Conservation (phyloP, 805 yeast species). For the Ogataea parapolymorpha region DNA sequence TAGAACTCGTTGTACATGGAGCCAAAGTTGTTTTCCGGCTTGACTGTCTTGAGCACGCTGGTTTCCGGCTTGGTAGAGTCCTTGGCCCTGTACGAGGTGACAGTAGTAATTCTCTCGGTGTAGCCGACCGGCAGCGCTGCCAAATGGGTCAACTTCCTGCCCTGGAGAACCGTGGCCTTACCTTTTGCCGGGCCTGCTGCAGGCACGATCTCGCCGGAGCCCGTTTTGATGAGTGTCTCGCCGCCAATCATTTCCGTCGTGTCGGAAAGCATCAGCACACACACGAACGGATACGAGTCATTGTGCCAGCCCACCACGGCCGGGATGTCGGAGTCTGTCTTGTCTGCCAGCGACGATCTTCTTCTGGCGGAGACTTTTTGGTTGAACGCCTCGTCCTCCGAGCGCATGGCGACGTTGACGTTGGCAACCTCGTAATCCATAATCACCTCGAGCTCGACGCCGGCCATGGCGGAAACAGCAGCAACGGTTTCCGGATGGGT, state of each 20-base stretch:
- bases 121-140: constrained; percentile 43
- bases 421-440: constrained; percentile 59
- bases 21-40: constrained; percentile 37
- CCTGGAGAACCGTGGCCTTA: constrained; percentile 49
- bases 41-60: constrained; percentile 40
- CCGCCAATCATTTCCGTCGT: constrained; percentile 60
- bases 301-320: constrained; percentile 63
- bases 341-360: constrained; percentile 23
- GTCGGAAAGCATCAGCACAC: constrained; percentile 61
- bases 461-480: constrained; percentile 55
- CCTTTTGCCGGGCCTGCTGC: constrained; percentile 45
- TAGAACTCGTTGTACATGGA: constrained; percentile 38
- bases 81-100: constrained; percentile 41
- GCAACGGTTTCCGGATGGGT: constrained; percentile 54
- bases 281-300: constrained; percentile 63
- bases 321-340: constrained; percentile 38
- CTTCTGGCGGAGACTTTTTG: constrained; percentile 28
- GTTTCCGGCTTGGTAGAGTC: constrained; percentile 36
- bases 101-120: constrained; percentile 42
- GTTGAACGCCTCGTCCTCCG: constrained; percentile 33
- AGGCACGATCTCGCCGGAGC: constrained; percentile 34
- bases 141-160: constrained; percentile 43
- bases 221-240: constrained; percentile 52
- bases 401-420: constrained; percentile 47
- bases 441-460: constrained; percentile 50